Evolutionary conservation across 1,284 basidiomycete genomes (phyloP).

Genomic region (Earliella scabrosa): DNA sequence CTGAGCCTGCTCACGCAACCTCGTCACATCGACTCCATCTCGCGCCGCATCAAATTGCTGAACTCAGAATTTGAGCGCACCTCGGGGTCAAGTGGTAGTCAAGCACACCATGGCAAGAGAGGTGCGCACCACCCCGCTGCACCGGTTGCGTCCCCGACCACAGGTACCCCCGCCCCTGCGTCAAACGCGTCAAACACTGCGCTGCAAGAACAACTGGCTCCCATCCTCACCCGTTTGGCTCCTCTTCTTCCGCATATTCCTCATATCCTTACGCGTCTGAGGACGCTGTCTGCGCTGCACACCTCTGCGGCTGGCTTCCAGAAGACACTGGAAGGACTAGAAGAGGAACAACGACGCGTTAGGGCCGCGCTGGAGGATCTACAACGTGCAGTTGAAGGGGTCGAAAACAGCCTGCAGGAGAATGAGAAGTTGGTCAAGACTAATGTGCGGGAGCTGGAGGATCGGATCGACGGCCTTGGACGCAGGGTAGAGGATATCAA

Average conservation of each 20-base stretch:
- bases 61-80: constrained; percentile 92
- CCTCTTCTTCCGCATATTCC: constrained; percentile 91
- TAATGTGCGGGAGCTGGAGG: constrained; percentile 57
- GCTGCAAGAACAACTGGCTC: constrained; percentile 72
- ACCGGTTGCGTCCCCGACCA: constrained; percentile 38
- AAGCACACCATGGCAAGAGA: constrained; percentile 35
- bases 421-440: constrained; percentile 75
- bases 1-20: constrained; percentile 92
- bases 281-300: constrained; percentile 85
- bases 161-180: constrained; percentile 34
- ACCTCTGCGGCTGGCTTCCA: constrained; percentile 83
- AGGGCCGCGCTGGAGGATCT: constrained; percentile 71
- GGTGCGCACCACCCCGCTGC: constrained; percentile 21
- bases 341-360: constrained; percentile 70
- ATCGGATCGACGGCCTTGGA: constrained; percentile 45
- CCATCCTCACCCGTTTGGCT: constrained; percentile 81
- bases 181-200: constrained; percentile 31
- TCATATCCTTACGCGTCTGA: constrained; percentile 86
- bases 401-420: constrained; percentile 78
- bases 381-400: constrained; percentile 65
- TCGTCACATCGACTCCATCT: constrained; percentile 95
- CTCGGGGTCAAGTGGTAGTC: constrained; percentile 53
- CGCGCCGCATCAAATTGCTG: constrained; percentile 90
- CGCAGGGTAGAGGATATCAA: constrained; percentile 37
- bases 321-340: constrained; percentile 67